Evolutionary conservation across 768 basidiomycete species (phyloP), one percentile per base, ranked within the genome.

Genomic region (Termitomyces eurrhizus): DNA sequence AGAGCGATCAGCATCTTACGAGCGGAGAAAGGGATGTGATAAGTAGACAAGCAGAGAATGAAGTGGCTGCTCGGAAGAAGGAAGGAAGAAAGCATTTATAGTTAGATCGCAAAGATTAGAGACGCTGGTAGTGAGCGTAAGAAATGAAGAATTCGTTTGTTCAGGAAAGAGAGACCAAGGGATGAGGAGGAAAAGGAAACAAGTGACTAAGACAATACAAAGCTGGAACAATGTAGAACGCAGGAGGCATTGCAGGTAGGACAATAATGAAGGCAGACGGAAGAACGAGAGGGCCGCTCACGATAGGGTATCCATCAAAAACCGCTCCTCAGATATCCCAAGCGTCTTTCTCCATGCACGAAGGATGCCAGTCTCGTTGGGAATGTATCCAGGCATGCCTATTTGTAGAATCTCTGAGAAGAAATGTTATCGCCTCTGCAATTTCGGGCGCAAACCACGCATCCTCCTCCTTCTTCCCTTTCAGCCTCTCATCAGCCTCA

Each of bases 281-380:
- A 8, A 2, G 29, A 44, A 41, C 16, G 16, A 7, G 39, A 26
- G 29, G 11, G 7, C 16, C 21, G 80, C 82, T 59, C 63, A 86
- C 84, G 82, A 81, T 29, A 85, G 67, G 48, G 78, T 80, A 3
- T 87, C 89, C 83, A 90, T 83, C 11, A 75, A 78, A 60, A 92
- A 90, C 67, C 88, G 74, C 12, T 93, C 96, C 74, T 97, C 95
- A 6, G 85, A 87, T 67, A 97, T 94, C n/a, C 93, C 93, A 3
- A 89, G 90, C 58, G 87, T 92, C 78, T 95, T 95, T 59, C 86
- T 84, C 65, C 92, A 83, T 29, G 92, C 92, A 29, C 92, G 79
- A 33, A 97, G 76, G 3, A 95, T 89, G 69, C 96, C 95, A 8
- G 82, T 85, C 67, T 91, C 90, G 24, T 87, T 90, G 0, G 95